phyloP scores from a whole-genome alignment of 768 basidiomycete species.

The Boletus barrowsii region DNA sequence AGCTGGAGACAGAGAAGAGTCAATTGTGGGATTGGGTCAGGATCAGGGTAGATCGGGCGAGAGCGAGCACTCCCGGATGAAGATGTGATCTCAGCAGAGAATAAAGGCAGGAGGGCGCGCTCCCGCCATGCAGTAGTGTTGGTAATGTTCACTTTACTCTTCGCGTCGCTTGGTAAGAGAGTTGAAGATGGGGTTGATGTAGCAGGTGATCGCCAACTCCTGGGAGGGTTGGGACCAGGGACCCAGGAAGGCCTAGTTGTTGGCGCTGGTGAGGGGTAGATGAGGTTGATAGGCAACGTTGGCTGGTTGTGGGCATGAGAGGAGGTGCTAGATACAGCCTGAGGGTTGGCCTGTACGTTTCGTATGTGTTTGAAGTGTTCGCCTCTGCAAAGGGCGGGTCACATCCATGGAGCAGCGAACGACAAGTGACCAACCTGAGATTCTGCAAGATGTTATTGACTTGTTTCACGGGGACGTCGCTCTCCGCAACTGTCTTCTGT shows the following conservation, averaged over 20 bases:
- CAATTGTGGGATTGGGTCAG: constrained; percentile 44
- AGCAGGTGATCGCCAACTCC: constrained; percentile 49
- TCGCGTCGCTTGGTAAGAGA: constrained; percentile 7
- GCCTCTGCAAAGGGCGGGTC: constrained; percentile 41
- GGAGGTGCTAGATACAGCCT: constrained; percentile 14
- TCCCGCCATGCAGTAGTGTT: constrained; percentile 46
- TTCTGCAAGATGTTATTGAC: constrained; percentile 29
- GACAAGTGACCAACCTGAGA: constrained; percentile 22
- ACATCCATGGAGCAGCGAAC: background rate
- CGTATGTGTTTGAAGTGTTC: constrained; percentile 68
- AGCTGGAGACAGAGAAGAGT: constrained; percentile 55
- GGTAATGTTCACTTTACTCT: constrained; percentile 13
- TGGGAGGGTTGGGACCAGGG: constrained; percentile 54
- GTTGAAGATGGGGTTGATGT: constrained; percentile 10
- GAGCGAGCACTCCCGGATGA: background rate
- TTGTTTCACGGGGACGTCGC: constrained; percentile 17
- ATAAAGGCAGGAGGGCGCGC: constrained; percentile 53
- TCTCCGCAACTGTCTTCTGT: constrained; percentile 5
- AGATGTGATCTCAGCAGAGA: constrained; percentile 22
- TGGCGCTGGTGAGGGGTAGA: constrained; percentile 25
- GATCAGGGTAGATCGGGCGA: constrained; percentile 15
- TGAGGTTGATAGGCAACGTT: constrained; percentile 44
- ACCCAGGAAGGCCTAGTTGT: constrained; percentile 17
- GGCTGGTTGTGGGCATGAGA: constrained; percentile 37
- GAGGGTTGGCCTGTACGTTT: constrained; percentile 43